Conservation (phyloP, 2,329 filamentous ascomycete species). For the Talaromyces verruculosus region DNA sequence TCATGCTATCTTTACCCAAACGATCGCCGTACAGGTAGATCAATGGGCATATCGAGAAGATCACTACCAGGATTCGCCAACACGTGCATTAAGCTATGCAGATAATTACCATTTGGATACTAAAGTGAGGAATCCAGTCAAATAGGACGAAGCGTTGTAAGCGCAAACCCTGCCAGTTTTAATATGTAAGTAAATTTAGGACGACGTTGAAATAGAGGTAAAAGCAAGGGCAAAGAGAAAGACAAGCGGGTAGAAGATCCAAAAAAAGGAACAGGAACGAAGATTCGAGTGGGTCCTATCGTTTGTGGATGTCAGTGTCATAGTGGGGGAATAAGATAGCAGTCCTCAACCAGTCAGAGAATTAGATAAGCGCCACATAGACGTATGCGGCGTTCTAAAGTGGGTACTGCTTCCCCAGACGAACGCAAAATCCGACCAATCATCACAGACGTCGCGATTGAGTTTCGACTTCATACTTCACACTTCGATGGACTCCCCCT, state of each 20-base stretch:
- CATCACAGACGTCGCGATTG: not conserved
- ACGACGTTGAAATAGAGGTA: conserved; percentile 14
- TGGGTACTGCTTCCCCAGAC: not conserved
- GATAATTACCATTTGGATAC: too few relatives aligned
- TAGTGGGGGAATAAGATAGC: not conserved
- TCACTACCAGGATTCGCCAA: too few relatives aligned
- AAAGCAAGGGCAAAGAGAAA: not conserved
- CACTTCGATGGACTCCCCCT: too few relatives aligned
- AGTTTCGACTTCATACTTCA: not conserved
- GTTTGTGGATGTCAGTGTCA: not conserved
- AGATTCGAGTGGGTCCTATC: not conserved
- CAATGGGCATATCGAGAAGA: conserved; percentile 2
- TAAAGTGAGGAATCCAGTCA: not conserved
- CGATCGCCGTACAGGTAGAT: not conserved
- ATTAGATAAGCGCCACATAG: not conserved
- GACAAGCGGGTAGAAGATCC: not conserved
- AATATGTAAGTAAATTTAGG: not conserved
- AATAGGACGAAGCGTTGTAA: not conserved
- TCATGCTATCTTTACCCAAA: not conserved
- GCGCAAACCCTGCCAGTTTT: not conserved
- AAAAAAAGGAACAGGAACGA: conserved; percentile 1
- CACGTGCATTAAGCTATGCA: too few relatives aligned
- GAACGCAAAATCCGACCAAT: not conserved
- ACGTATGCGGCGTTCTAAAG: conserved; percentile 9
- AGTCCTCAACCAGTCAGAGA: not conserved